Conservation (phyloP, 345 rosid genomes). For the Kernera saxatilis region DNA sequence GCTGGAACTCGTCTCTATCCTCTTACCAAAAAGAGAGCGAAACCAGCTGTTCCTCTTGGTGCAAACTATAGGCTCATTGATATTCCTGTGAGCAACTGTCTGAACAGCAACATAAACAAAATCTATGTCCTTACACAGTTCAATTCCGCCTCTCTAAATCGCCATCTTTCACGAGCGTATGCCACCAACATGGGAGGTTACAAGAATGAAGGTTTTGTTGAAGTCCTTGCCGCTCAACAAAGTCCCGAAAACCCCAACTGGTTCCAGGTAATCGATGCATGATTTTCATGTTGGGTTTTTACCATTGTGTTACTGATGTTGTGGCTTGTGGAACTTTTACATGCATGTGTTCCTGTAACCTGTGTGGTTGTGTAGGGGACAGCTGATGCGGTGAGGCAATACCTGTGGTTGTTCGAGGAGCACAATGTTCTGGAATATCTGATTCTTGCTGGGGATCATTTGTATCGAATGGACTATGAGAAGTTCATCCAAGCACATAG, state of each 20-base stretch:
- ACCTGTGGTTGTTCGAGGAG: slow-evolving; percentile 95
- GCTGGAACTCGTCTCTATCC: slow-evolving; percentile 96
- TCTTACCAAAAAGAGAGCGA: slow-evolving; percentile 92
- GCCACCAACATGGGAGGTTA: slow-evolving; percentile 97
- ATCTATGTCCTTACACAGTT: slow-evolving; percentile 94
- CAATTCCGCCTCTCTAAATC: slow-evolving; percentile 90
- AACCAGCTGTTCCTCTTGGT: slow-evolving; percentile 93
- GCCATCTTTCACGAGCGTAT: slow-evolving; percentile 88
- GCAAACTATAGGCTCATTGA: slow-evolving; percentile 93
- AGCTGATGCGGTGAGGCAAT: slow-evolving; percentile 97
- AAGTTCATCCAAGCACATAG: slow-evolving; percentile 94
- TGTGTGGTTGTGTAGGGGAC: slow-evolving; percentile 58
- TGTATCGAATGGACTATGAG: slow-evolving; percentile 94
- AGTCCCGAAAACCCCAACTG: slow-evolving; percentile 97
- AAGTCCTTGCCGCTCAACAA: slow-evolving; percentile 98
- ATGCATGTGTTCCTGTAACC: not conserved
- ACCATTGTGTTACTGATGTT: not conserved
- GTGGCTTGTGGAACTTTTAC: not conserved
- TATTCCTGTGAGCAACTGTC: slow-evolving; percentile 93
- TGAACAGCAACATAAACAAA: slow-evolving; percentile 83
- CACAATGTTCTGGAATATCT: slow-evolving; percentile 84
- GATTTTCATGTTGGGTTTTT: not conserved
- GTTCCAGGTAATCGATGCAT: slow-evolving; percentile 58
- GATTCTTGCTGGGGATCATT: slow-evolving; percentile 96
- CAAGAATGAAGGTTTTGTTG: slow-evolving; percentile 94